Conservation (phyloP, 2,329 filamentous ascomycete genomes). For the Aureobasidium sp. region DNA sequence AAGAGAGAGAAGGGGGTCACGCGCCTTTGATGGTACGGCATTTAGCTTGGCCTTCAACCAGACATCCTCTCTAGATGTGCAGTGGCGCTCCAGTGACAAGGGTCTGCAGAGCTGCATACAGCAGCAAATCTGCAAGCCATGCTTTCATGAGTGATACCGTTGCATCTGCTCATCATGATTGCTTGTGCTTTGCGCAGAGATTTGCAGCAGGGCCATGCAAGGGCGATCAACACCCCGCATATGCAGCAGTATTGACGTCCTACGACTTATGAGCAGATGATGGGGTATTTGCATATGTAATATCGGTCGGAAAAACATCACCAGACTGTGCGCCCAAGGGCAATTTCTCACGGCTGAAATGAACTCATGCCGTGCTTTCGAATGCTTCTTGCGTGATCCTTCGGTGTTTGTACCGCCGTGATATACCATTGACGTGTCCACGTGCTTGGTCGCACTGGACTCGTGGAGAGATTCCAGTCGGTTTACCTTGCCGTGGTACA, state of each 20-base stretch:
- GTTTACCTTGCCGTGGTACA: not conserved
- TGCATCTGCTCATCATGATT: not conserved
- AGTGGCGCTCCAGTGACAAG: not conserved
- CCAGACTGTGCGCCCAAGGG: not conserved
- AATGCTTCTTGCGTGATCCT: not conserved
- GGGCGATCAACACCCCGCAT: not conserved
- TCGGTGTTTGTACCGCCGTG: not conserved
- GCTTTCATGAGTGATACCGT: not conserved
- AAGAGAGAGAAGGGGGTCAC: not conserved
- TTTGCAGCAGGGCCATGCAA: not conserved
- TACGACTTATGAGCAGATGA: not conserved
- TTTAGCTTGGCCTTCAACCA: not conserved
- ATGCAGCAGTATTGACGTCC: not conserved
- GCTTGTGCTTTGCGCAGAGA: not conserved
- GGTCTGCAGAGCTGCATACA: not conserved
- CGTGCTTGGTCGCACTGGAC: not conserved
- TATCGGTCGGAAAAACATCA: not conserved
- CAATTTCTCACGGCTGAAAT: not conserved
- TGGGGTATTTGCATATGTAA: not conserved
- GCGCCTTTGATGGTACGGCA: slow-evolving; percentile 1
- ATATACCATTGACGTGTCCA: not conserved
- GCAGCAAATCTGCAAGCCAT: not conserved
- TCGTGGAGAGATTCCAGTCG: not conserved
- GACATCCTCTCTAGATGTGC: not conserved
- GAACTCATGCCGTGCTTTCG: not conserved